Evolutionary conservation across 768 basidiomycete species (phyloP), one percentile per base, ranked within the genome.

Genomic region (Coprinellus aureogranulatus): DNA sequence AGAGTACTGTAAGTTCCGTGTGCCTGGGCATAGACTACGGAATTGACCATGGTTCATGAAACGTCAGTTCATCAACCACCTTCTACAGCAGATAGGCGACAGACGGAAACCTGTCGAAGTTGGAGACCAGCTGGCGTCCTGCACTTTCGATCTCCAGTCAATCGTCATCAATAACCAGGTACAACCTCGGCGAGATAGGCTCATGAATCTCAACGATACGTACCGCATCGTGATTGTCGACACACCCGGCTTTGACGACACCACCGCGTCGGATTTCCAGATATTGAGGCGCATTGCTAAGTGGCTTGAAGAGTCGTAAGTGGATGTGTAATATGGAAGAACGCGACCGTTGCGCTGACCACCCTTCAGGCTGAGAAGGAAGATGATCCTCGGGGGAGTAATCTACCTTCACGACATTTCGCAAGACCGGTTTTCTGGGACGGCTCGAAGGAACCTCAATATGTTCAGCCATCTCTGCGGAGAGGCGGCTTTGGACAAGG

Each of bases 381-480:
- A 57, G 4, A 55, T 61, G 30, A 53, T 56, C 28, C 62, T 75
- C 5, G 61, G 66, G 11, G 73, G 66, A 4, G 64, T 75, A 25
- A 22, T 75, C 27, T 73, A 72, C 25, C 30, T 60, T 4, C 52
- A 57, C 30, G 55, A 56, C 45, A 54, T 60, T 18, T 60, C 59
- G 28, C 72, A 71, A 30, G 68, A 69, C 39, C 62, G 71, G 2
- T 64, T 72, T 62, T 62, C 61, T 0, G 72, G 67, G 12, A 62
- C 66, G 1, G 60, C 69, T 1, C 31, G 67, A 25, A 68, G 55
- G 40, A 69, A 74, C 44, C 62, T 72, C 2, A 59, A 61, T 4
- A 52, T 71, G 54, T 71, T 75, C 42, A 50, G n/a, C 52, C 64
- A 26, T 53, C 67, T 67, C 0, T 67, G 64, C 23, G 66, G 66